phyloP scores from a whole-genome alignment of 805 yeast genomes.

The Ogataea salicorniae region DNA sequence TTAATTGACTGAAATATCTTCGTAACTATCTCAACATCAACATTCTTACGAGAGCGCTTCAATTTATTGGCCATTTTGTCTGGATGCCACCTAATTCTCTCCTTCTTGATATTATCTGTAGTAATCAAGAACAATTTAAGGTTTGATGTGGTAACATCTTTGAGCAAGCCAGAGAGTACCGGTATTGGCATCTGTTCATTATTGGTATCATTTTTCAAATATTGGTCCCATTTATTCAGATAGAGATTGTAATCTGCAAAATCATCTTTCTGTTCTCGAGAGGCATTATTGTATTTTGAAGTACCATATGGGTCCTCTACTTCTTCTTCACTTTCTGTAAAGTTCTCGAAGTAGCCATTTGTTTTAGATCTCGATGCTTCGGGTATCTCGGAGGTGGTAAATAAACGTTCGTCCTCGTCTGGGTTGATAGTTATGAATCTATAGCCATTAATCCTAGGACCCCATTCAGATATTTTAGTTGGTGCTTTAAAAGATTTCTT shows the following conservation, averaged over 20 bases:
- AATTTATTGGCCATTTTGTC: conserved; percentile 44
- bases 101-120: conserved; percentile 33
- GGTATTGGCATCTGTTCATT: conserved; percentile 18
- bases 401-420: conserved; percentile 3
- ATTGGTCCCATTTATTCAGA: conserved; percentile 6
- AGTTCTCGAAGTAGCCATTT: conserved; percentile 5
- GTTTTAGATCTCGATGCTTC: conserved; percentile 8
- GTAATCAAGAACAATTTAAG: conserved; percentile 15
- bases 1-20: conserved; percentile 40
- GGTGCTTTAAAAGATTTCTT: neutral
- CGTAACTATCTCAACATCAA: conserved; percentile 25
- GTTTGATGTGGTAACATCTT: conserved; percentile 10
- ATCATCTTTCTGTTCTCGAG: no score
- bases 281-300: neutral
- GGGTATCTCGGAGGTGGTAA: conserved; percentile 7
- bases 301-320: neutral
- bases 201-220: conserved; percentile 1
- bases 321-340: conserved; percentile 1
- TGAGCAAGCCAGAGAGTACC: conserved; percentile 5
- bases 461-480: conserved; percentile 26
- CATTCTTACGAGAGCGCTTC: conserved; percentile 1
- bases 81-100: conserved; percentile 68
- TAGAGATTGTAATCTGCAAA: no score
- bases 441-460: conserved; percentile 38
- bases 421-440: conserved; percentile 34